Percentiles rank a stretch among this genome's conserved stretches.
Evolutionary conservation across 1,284 basidiomycete genomes (phyloP).

Genomic region (Mycosarcoma maydis): DNA sequence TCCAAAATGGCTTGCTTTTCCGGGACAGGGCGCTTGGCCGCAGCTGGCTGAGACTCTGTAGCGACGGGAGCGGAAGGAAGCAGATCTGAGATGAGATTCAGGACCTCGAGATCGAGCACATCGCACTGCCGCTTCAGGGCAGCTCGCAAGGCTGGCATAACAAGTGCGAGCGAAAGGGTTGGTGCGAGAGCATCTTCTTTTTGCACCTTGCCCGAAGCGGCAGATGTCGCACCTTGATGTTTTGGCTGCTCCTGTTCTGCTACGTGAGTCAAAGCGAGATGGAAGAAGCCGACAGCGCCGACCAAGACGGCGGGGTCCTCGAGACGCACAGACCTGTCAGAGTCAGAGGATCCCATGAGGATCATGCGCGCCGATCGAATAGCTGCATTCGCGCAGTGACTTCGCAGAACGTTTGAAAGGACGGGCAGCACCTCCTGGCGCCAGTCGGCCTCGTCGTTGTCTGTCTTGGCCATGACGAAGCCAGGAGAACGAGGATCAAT

Average conservation of each 20-base stretch:
- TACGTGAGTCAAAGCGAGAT: constrained; percentile 47
- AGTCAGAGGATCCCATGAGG: constrained; percentile 15
- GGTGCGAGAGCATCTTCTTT: constrained; percentile 55
- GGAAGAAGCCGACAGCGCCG: constrained; percentile 61
- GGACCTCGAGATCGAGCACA: constrained; percentile 54
- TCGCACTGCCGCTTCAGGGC: constrained; percentile 58
- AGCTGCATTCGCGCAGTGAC: constrained; percentile 62
- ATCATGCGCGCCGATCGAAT: constrained; percentile 53
- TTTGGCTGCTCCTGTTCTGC: constrained; percentile 48
- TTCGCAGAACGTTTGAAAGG: constrained; percentile 58
- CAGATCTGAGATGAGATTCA: constrained; percentile 57
- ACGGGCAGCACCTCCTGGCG: constrained; percentile 41
- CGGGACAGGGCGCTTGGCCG: constrained; percentile 3
- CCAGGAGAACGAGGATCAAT: constrained; percentile 32
- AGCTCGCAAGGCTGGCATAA: constrained; percentile 57
- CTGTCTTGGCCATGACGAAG: constrained; percentile 21
- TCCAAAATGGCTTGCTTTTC: constrained; percentile 9
- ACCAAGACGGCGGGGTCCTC: constrained; percentile 57
- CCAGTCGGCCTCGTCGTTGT: constrained; percentile 33
- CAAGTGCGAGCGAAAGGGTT: constrained; percentile 50
- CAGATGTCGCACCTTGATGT: constrained; percentile 8
- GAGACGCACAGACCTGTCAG: constrained; percentile 1
- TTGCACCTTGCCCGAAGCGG: constrained; percentile 14
- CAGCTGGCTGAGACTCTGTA: constrained; percentile 2
- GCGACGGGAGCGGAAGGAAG: constrained; percentile 25